phyloP scores from a whole-genome alignment of 2,329 filamentous ascomycete species.

The Fragosphaeria purpurea region DNA sequence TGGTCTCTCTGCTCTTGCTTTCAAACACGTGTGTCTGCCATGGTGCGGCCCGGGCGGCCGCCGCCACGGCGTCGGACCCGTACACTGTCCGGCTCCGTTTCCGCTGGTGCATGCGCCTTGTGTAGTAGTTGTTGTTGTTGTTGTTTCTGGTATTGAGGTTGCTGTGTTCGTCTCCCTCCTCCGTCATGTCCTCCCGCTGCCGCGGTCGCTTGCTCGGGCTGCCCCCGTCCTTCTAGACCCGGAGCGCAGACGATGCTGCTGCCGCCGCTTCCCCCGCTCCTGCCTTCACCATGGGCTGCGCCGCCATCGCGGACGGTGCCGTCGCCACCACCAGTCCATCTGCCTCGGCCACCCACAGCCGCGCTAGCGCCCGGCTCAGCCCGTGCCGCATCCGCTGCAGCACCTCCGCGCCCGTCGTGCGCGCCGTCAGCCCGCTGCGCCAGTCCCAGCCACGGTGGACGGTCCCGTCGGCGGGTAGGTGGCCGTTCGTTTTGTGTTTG shows the following conservation, averaged over 20 bases:
- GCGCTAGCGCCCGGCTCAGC: slow-evolving; percentile 63
- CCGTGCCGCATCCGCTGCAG: slow-evolving; percentile 61
- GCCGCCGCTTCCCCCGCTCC: background rate
- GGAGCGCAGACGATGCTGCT: background rate
- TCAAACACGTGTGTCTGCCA: no score
- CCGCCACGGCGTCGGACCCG: no score
- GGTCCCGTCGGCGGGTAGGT: slow-evolving; percentile 26
- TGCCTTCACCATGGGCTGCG: no score
- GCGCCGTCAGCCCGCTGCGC: slow-evolving; percentile 42
- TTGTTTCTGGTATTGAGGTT: no score
- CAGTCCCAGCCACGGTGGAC: slow-evolving; percentile 45
- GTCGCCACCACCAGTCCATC: slow-evolving; percentile 26
- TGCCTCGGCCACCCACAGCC: slow-evolving; percentile 57
- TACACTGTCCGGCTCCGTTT: no score
- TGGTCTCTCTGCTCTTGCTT: no score
- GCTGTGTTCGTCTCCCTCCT: no score
- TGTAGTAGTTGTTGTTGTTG: no score
- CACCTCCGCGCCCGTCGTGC: slow-evolving; percentile 57
- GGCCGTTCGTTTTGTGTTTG: slow-evolving; percentile 12
- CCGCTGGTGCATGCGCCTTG: no score
- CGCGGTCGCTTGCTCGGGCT: background rate
- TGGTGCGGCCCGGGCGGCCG: no score
- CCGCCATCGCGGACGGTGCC: background rate
- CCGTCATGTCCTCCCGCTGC: background rate
- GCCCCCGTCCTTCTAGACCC: slow-evolving; percentile 1